phyloP scores from a whole-genome alignment of 306 rosid species.

The Prunus mira region DNA sequence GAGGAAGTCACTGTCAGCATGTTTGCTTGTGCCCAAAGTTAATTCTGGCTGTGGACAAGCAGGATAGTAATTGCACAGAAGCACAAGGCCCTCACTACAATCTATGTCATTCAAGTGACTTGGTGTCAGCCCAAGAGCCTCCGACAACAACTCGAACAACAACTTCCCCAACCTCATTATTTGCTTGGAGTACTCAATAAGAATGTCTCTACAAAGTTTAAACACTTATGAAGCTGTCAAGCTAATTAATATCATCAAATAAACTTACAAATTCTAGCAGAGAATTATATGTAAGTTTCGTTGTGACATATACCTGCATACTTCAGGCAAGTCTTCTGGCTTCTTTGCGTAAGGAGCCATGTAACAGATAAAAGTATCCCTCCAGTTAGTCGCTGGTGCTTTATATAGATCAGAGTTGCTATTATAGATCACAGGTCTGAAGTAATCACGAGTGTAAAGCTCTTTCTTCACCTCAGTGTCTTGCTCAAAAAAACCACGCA shows the following conservation, averaged over 20 bases:
- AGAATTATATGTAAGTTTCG: background rate
- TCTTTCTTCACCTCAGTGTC: constrained; percentile 33
- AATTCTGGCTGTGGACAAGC: constrained; percentile 26
- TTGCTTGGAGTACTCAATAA: background rate
- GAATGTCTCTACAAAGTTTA: background rate
- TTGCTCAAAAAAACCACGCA: constrained; percentile 35
- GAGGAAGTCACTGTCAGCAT: constrained; percentile 36
- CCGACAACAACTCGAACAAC: constrained; percentile 18
- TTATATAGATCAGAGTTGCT: constrained; percentile 31
- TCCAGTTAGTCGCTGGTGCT: constrained; percentile 16
- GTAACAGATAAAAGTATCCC: constrained; percentile 18
- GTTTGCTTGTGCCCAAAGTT: constrained; percentile 21
- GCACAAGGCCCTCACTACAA: constrained; percentile 15
- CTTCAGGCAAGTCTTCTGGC: constrained; percentile 10
- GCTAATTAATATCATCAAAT: background rate
- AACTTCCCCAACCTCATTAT: constrained; percentile 33
- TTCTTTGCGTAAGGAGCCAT: constrained; percentile 2
- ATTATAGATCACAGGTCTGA: constrained; percentile 10
- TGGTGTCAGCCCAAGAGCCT: constrained; percentile 15
- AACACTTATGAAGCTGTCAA: background rate
- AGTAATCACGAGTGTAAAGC: constrained; percentile 23
- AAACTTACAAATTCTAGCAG: background rate
- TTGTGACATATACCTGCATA: background rate
- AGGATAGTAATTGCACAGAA: constrained; percentile 21
- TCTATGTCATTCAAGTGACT: constrained; percentile 10